Evolutionary conservation across 208 protist species (phyloP).

Genomic region (Novymonas esmeraldas): DNA sequence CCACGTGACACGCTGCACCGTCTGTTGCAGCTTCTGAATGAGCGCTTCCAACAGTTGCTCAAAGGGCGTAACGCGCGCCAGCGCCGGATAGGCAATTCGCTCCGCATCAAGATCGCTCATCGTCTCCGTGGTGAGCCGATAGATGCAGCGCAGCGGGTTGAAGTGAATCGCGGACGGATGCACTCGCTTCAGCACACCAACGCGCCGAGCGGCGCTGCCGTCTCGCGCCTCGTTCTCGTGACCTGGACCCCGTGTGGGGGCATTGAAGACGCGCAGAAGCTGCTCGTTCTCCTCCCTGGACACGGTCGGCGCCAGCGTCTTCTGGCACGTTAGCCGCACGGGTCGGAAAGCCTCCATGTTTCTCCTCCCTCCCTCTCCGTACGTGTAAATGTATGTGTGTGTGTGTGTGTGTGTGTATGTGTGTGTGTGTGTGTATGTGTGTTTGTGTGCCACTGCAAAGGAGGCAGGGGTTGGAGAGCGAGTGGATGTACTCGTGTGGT

Average conservation of each 20-base stretch:
- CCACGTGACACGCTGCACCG: conserved; percentile 32
- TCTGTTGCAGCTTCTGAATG: conserved; percentile 3
- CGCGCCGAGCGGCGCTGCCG: not conserved
- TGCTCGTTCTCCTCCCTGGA: conserved; percentile 14
- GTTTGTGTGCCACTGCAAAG: not conserved
- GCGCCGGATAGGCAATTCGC: conserved; percentile 44
- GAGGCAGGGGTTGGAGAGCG: too few relatives aligned
- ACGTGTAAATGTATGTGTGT: not conserved
- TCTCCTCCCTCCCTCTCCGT: not conserved
- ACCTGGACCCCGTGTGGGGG: conserved; percentile 24
- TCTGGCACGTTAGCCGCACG: conserved; percentile 14
- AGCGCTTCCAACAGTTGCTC: conserved; percentile 13
- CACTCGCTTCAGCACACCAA: conserved; percentile 14
- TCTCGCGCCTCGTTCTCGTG: not conserved
- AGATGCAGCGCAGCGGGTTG: conserved; percentile 35
- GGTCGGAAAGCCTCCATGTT: conserved; percentile 20
- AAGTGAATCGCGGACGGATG: conserved; percentile 1
- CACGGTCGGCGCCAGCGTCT: conserved; percentile 20
- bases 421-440: not conserved
- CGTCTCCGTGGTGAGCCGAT: conserved; percentile 30
- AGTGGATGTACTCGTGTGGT: too few relatives aligned
- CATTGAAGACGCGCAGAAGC: conserved; percentile 35
- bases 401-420: not conserved
- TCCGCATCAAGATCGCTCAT: conserved; percentile 59
- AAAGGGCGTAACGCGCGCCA: conserved; percentile 22